These are phyloP conservation scores for Candida orba DNA, from an alignment of 805 yeast genomes.

Conservation along the genomic window DNA sequence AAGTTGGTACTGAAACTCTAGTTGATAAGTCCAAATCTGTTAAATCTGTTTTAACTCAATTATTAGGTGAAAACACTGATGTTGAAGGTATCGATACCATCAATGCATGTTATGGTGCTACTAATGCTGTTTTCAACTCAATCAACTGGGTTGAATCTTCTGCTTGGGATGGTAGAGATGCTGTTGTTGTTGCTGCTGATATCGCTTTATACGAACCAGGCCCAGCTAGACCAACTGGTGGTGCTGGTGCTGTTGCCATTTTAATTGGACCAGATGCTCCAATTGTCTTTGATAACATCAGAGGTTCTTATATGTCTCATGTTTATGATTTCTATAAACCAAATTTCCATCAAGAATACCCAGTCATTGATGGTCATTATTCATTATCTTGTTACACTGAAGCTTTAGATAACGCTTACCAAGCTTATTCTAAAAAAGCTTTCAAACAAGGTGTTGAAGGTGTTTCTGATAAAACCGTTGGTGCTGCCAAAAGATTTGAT, in stretches of 20 bases:
- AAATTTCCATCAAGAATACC: constrained; percentile 92
- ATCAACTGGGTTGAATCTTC: constrained; percentile 94
- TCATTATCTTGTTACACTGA: constrained; percentile 89
- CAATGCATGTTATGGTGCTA: constrained; percentile 99
- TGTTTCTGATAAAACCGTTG: constrained; percentile 48
- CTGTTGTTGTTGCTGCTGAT: constrained; percentile 95
- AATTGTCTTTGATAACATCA: constrained; percentile 77
- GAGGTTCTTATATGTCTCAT: constrained; percentile 94
- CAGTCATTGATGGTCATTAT: constrained; percentile 95
- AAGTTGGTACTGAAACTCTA: constrained; percentile 97
- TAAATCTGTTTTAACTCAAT: constrained; percentile 91
- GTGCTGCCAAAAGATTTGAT: constrained; percentile 71
- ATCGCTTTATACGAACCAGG: constrained; percentile 97
- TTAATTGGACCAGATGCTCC: constrained; percentile 98
- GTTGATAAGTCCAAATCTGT: constrained; percentile 96
- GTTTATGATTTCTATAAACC: constrained; percentile 99
- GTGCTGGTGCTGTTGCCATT: constrained; percentile 94
- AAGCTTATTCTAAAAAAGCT: constrained; percentile 72
- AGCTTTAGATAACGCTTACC: constrained; percentile 86
- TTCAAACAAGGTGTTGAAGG: constrained; percentile 40
- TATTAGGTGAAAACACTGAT: constrained; percentile 82
- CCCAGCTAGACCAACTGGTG: constrained; percentile 99
- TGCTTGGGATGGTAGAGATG: constrained; percentile 97
- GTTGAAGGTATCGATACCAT: constrained; percentile 93
- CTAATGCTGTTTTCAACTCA: constrained; percentile 88